Base-by-base conservation (phyloP, 2,329 filamentous ascomycete species). In the Diaporthe sp. region DNA sequence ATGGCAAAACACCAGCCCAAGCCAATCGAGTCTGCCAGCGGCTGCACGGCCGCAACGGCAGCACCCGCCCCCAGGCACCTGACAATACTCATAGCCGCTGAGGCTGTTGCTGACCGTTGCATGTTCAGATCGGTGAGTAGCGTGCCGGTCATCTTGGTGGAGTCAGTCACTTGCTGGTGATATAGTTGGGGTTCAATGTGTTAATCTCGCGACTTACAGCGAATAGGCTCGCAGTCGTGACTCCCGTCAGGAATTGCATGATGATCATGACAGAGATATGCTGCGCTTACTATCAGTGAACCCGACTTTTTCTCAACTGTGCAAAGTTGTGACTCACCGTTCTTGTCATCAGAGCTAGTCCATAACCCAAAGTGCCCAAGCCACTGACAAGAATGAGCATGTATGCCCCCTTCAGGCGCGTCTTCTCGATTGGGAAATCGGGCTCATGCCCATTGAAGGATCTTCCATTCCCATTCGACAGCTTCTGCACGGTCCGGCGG, bases 181-280 rank as follows among this genome's bases (percentile, higher is more conserved):
- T 5, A 44, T 42, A 7, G 4, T 7, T 17, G 42, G 42, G 17
- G 7, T 8, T 8, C 6, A 22, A 47, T 47, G 19, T 2, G 19
- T 22, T 44, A 9, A 10, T 7, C 1, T 22, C 25, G 17, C 7
- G 17, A 44, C 58, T 30, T 44, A 63, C 58, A 19, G 58, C 58
- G 15, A 63, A 63, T 4, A 63, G 27, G 37, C 58, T 63, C 12
- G 58, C 58, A 42, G 58, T 63, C 5, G 58, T 63, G 35, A 63
- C 58, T 12, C 58, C 58, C 9, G 58, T 63, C 13, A 63, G 58
- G 5, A 63, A 63, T 8, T 63, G 58, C 58, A 63, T 63, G 9
- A 63, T 44, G 17, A 63, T 63, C 58, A 63, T 63, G 3, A 63
- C 58, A n/a, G 58, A 63, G 9, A 63, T 63, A 30, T 63, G 58